These are phyloP conservation scores for Pelargonium exstipulatum DNA, from an alignment of 441 rosid genomes.

Conservation along the genomic window DNA sequence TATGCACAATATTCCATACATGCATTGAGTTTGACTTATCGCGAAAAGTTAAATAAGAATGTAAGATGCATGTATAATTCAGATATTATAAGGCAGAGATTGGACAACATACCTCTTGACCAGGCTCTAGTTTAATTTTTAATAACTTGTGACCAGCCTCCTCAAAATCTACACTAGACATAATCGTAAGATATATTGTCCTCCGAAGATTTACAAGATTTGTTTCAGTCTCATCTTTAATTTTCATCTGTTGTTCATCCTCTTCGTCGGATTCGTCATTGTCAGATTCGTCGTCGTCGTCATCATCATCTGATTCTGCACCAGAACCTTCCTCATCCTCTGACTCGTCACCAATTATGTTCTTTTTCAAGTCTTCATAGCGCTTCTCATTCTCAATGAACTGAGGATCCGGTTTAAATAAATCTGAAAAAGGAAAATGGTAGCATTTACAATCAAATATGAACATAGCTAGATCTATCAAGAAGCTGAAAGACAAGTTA, in stretches of 20 bases:
- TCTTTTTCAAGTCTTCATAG: conserved; percentile 81
- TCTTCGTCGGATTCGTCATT: conserved; percentile 62
- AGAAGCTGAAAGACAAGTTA: conserved; percentile 4
- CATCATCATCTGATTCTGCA: conserved; percentile 55
- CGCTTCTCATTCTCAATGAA: conserved; percentile 74
- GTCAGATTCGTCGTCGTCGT: conserved; percentile 32
- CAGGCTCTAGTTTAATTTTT: conserved; percentile 87
- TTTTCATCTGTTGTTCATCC: conserved; percentile 64
- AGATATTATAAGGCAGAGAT: not conserved
- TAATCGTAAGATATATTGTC: conserved; percentile 86
- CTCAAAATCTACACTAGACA: conserved; percentile 98
- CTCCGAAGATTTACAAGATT: conserved; percentile 87
- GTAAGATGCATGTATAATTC: not conserved
- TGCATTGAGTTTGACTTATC: not conserved
- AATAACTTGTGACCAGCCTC: conserved; percentile 94
- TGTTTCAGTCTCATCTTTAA: conserved; percentile 88
- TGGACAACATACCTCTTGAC: conserved; percentile 68
- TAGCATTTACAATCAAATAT: conserved; percentile 8
- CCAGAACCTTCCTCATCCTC: conserved; percentile 79
- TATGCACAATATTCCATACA: not conserved
- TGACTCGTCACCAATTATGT: conserved; percentile 70
- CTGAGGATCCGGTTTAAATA: conserved; percentile 72
- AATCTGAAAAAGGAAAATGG: conserved; percentile 43
- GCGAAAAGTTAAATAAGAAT: not conserved
- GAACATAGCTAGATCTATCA: conserved; percentile 7